Percentiles rank a stretch among this genome's conserved stretches.
phyloP scores from a whole-genome alignment of 257 asterid genomes.

The Jaltomata sinuosa region DNA sequence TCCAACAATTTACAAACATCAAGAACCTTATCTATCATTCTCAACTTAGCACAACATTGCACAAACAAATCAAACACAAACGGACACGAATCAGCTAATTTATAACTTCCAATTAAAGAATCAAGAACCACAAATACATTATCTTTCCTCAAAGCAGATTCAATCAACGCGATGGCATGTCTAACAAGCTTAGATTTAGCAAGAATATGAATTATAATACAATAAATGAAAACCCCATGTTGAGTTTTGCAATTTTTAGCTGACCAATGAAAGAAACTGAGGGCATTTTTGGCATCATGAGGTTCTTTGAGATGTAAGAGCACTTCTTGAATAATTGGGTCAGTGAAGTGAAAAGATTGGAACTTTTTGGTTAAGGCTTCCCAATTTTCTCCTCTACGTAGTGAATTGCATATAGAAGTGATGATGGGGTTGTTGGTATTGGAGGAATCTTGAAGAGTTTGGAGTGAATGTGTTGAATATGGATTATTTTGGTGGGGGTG shows the following conservation, averaged over 20 bases:
- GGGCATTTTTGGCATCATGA: constrained; percentile 49
- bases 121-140: constrained; percentile 30
- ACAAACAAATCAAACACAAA: constrained; percentile 71
- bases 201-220: constrained; percentile 61
- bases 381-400: constrained; percentile 44
- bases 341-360: constrained; percentile 28
- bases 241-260: constrained; percentile 21
- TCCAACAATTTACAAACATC: constrained; percentile 43
- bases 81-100: constrained; percentile 42
- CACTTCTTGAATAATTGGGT: constrained; percentile 24
- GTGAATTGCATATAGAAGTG: constrained; percentile 33
- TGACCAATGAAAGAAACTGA: constrained; percentile 74
- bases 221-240: constrained; percentile 46
- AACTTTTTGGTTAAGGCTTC: constrained; percentile 35
- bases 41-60: constrained; percentile 67
- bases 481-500: background rate
- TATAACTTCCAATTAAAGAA: constrained; percentile 41
- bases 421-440: constrained; percentile 4
- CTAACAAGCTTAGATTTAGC: constrained; percentile 58
- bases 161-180: constrained; percentile 63
- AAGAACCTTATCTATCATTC: constrained; percentile 39
- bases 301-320: constrained; percentile 64
- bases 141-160: constrained; percentile 30
- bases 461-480: background rate
- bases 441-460: background rate